Base-by-base conservation (phyloP, 805 yeast genomes). In the Myxozyma geophila region DNA sequence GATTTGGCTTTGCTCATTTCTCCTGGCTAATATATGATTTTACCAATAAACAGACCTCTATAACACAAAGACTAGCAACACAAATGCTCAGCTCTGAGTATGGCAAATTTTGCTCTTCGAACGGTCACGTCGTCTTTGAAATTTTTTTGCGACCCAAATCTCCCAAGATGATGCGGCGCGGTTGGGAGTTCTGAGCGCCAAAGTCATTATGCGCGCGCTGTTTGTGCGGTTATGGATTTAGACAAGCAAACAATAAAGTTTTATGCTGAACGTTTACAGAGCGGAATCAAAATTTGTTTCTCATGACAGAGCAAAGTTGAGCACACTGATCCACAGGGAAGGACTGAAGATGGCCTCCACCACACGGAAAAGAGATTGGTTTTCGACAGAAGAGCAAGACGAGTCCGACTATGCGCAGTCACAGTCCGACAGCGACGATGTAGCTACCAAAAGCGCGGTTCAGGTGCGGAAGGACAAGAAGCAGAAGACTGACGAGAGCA, bases 361-460 rank as follows among this genome's bases (percentile, higher is more conserved):
- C 12, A 44, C 57, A n/a, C 46, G 46, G 37, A 60, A 60, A 36
- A 40, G 56, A 28, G 67, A 64, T 54, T 64, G 67, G 67, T 64
- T 64, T 35, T 39, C 64, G 15, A 58, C 63, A 7, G 62, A 56
- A 13, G 74, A 73, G 28, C 64, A 69, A 23, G 74, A 72, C 36
- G 68, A 60, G 21, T 70, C 61, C 13, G 66, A 69, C 9, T 70
- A 43, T 36, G 56, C 23, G 4, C 15, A 53, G 10, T 52, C 36
- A 43, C 59, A 48, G 21, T 60, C 50, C 17, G 69, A 62, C 47
- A 58, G 66, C 15, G 70, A 67, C 17, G 73, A 67, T 10, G 55
- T 17, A 21, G 48, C 21, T 23, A 33, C n/a, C 1, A 67, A n/a
- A 73, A 70, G 23, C 60, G 64, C 23, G 10, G 66, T 36, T 72